Evolutionary conservation across 2,329 filamentous ascomycete species (phyloP).

Genomic region (Aspergillus niger): DNA sequence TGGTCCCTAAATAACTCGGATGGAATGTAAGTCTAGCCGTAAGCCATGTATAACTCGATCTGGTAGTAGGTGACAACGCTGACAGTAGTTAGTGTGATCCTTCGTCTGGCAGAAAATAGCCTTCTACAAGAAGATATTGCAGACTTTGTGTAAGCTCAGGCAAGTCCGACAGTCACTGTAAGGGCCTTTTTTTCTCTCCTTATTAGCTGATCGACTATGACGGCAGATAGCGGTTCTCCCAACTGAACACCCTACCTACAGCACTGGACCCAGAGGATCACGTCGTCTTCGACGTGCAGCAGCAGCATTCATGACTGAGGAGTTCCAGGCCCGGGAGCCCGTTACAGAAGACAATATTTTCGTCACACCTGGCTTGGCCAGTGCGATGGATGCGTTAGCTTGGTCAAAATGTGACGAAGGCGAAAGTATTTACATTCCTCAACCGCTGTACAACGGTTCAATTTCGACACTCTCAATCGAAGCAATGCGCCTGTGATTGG

Average conservation of each 20-base stretch:
- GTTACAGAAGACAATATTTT: not conserved
- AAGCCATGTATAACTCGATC: too few relatives aligned
- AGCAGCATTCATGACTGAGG: not conserved
- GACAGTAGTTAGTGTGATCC: too few relatives aligned
- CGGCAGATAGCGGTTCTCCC: not conserved
- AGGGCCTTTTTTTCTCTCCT: too few relatives aligned
- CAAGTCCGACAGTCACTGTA: too few relatives aligned
- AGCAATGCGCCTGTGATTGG: not conserved
- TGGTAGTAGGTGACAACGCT: too few relatives aligned
- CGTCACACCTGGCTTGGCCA: not conserved
- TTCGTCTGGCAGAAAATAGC: too few relatives aligned
- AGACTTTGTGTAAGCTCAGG: too few relatives aligned
- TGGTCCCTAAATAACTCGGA: not conserved
- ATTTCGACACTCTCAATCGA: not conserved
- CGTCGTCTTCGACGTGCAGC: not conserved
- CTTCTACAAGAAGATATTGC: too few relatives aligned
- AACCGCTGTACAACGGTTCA: not conserved
- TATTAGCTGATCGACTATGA: not conserved
- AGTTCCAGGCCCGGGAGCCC: not conserved
- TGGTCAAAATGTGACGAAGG: not conserved
- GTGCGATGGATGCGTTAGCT: not conserved
- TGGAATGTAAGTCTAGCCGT: too few relatives aligned
- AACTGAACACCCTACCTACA: not conserved
- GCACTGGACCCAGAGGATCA: not conserved
- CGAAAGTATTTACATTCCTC: not conserved